A percentile compares a stretch with the other conserved stretches of the same genome.
phyloP scores from a whole-genome alignment of 176 grass and related monocot species.

The Melocanna baccifera region DNA sequence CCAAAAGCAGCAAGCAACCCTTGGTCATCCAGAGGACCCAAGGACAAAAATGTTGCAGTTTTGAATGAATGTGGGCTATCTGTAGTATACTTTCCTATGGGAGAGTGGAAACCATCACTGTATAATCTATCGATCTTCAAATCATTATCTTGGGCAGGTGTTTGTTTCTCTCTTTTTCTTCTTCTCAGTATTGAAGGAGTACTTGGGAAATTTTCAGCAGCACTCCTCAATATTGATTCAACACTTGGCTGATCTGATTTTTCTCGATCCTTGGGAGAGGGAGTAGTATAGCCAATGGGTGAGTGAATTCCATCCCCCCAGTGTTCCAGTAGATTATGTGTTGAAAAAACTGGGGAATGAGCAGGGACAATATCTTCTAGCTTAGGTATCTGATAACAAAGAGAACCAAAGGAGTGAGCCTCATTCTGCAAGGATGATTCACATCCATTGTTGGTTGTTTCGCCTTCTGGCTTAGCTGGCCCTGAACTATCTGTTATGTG shows the following conservation, averaged over 20 bases:
- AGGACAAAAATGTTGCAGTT: constrained; percentile 35
- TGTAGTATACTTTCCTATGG: constrained; percentile 23
- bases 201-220: constrained; percentile 71
- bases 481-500: background rate
- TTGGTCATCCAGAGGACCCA: constrained; percentile 30
- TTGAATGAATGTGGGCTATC: constrained; percentile 38
- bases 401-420: constrained; percentile 55
- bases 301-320: constrained; percentile 18
- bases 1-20: constrained; percentile 30
- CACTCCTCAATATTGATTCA: constrained; percentile 75
- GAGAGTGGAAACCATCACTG: constrained; percentile 40
- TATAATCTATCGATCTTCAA: constrained; percentile 31
- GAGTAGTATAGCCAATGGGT: constrained; percentile 34
- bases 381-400: constrained; percentile 76
- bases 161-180: constrained; percentile 55
- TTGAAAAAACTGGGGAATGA: constrained; percentile 42
- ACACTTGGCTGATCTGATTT: constrained; percentile 34
- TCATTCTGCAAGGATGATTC: constrained; percentile 18
- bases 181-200: constrained; percentile 85
- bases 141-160: constrained; percentile 30
- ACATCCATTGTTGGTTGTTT: background rate
- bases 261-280: constrained; percentile 10
- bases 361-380: constrained; percentile 40
- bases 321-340: background rate
- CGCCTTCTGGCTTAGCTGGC: background rate